Base-by-base conservation (phyloP, 129 eudicot genomes). In the Artemisia argyi region DNA sequence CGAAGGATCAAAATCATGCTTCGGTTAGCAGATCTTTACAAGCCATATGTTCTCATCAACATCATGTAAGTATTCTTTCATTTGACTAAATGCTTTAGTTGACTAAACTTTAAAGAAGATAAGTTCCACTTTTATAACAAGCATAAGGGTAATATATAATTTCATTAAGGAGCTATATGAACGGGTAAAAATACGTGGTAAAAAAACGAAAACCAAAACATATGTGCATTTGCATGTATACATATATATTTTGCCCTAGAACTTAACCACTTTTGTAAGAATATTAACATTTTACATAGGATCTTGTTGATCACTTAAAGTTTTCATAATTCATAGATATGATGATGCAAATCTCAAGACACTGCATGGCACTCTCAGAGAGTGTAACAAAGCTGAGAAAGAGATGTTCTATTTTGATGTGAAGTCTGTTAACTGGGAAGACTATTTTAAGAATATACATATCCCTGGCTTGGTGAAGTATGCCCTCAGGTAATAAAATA, bases 391-490 rank as follows among this genome's bases (percentile, higher is more conserved):
- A 39, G 75, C 18, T 61, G 83, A 74, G 78, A 74, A 48, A 58
- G 52, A 47, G 54, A 46, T 47, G 39, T 78, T 78, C 17, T 58
- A 47, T 28, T 78, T 72, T 2, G 71, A 83, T 42, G 32, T 61
- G 8, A 56, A 51, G 53, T 51, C 63, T 18, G 46, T 83, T 30
- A 48, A 78, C 57, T 78, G 83, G 86, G 75, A 83, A 51, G 71
- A 52, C 47, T 83, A 78, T 53, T 22, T 78, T 7, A 61, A 13
- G 58, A 65, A 83, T 32, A 59, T 78, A 48, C 86, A 83, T 65
- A 10, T 83, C 14, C 83, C 86, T 1, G 80, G 86, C 32, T 51
- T 78, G 56, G 72, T 66, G 39, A 73, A 55, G 26, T 26, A 78
- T 15, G 71, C 60, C 52, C 20, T 82, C 0, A 73, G 20, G 35